Base-by-base conservation (phyloP, 805 yeast genomes). In the Saccharomycopsis fibuligera region DNA sequence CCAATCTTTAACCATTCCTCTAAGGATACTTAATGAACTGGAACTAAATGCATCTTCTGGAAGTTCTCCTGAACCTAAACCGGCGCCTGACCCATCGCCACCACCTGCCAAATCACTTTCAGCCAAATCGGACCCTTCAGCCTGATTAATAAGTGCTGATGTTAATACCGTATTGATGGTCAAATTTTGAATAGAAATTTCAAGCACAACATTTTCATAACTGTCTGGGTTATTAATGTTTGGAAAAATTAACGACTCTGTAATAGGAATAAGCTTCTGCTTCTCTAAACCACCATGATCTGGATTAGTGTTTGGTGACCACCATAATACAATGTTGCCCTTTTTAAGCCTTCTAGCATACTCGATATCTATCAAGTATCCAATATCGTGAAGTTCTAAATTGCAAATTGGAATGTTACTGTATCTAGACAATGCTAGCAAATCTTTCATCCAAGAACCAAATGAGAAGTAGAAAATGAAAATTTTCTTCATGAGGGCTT, bases 361-460 rank as follows among this genome's bases (percentile, higher is more conserved):
- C 48, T 81, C 81, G 37, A 91, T 74, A 63, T 93, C 99, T 51
- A 91, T 84, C 57, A 89, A 68, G 57, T 78, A 86, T 0, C 86
- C 82, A 65, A 82, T 72, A 54, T 86, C 84, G 50, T 85, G 91
- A n/a, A 80, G 71, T 54, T 79, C 81, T 55, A 91, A 66, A 59
- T 93, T 91, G 60, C 98, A 87, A 31, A 93, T 61, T 1, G 99
- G 99, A 44, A 93, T 76, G 48, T 83, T 81, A 36, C 91, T 78
- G 60, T 83, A 87, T 50, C 75, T 73, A 0, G 97, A 73, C 46
- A 87, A 62, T 0, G 78, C 68, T 17, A 81, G 72, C 65, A 87
- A 69, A 57, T 83, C 82, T 35, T 73, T 69, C 25, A 89, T 60
- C 86, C 96, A 83, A 1, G 80, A 68, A 0, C 93, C 84, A 40